Evolutionary conservation across 225 moss, liverwort and hornwort genomes (phyloP).

Genomic region (Anthoceros angustus): DNA sequence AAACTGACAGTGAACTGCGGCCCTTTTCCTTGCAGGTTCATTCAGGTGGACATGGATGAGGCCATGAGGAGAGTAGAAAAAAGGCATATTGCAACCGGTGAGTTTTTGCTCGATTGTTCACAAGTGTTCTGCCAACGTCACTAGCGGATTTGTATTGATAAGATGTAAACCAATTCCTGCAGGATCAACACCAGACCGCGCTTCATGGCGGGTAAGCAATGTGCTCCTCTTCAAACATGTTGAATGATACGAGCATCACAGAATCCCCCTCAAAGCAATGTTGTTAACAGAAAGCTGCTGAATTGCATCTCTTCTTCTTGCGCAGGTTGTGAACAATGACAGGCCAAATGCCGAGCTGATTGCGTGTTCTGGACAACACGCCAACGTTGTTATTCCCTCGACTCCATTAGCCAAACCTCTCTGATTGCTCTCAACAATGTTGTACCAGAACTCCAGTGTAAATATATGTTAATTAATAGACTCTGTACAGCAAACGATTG

Average conservation of each 20-base stretch:
- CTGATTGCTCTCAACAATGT: no score
- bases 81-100: slow-evolving; percentile 66
- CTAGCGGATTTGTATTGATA: background rate
- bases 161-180: background rate
- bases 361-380: slow-evolving; percentile 52
- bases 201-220: background rate
- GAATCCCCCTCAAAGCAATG: background rate
- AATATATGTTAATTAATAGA: no score
- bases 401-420: slow-evolving; percentile 12
- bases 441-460: no score
- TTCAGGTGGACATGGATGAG: slow-evolving; percentile 75
- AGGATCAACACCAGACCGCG: slow-evolving; percentile 1
- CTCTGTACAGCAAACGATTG: no score
- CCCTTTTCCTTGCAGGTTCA: slow-evolving; percentile 35
- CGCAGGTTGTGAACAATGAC: slow-evolving; percentile 74
- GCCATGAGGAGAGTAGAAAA: slow-evolving; percentile 86
- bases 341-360: slow-evolving; percentile 88
- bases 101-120: slow-evolving; percentile 3
- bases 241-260: background rate
- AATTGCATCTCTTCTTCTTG: background rate
- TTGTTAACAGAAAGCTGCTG: background rate
- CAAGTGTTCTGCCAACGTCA: background rate
- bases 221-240: background rate
- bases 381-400: slow-evolving; percentile 75
- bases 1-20: background rate